These are phyloP conservation scores for Rhodomyrtus psidioides DNA, from an alignment of 441 rosid species.

Conservation along the genomic window DNA sequence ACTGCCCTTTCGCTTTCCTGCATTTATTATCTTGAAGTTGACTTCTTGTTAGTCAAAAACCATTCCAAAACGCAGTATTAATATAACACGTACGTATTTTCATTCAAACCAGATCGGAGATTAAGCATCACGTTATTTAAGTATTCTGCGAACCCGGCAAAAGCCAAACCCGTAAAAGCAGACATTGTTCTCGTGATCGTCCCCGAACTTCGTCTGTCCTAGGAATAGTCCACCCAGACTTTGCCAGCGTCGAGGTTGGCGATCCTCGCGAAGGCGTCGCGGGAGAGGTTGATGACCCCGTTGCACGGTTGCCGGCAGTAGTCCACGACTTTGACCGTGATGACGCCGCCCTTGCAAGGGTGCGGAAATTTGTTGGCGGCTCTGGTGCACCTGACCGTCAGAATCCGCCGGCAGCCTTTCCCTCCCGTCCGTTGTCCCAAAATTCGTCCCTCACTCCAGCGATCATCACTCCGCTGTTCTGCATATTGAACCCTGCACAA, in stretches of 20 bases:
- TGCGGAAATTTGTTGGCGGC: background rate
- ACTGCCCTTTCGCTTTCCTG: background rate
- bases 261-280: slow-evolving; percentile 16
- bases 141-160: background rate
- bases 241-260: slow-evolving; percentile 8
- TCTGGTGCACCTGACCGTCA: slow-evolving; percentile 4
- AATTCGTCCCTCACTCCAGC: slow-evolving; percentile 12
- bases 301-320: slow-evolving; percentile 17
- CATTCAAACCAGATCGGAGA: background rate
- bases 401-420: slow-evolving; percentile 5
- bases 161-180: background rate
- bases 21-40: background rate
- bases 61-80: background rate
- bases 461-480: slow-evolving; percentile 15
- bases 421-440: slow-evolving; percentile 11
- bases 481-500: background rate
- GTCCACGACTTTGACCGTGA: slow-evolving; percentile 20
- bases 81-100: background rate
- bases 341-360: slow-evolving; percentile 7
- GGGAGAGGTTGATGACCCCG: slow-evolving; percentile 18
- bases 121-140: background rate
- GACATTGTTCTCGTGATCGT: background rate
- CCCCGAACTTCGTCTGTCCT: background rate
- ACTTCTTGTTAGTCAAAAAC: background rate
- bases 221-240: background rate